These are phyloP conservation scores for Coprinopsis sp. DNA, from an alignment of 768 basidiomycete genomes.

Conservation along the genomic window DNA sequence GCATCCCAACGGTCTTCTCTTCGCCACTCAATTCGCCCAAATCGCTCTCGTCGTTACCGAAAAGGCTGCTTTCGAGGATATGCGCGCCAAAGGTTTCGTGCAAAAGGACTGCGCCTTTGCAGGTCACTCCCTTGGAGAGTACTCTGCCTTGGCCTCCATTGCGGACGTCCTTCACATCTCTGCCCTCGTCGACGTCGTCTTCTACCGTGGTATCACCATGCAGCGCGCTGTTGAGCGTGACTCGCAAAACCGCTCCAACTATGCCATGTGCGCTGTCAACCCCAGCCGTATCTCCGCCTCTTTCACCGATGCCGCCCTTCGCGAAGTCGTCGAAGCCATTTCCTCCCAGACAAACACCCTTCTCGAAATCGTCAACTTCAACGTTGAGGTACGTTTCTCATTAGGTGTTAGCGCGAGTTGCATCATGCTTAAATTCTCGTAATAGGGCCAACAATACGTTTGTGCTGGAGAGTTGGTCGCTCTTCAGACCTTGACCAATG, in stretches of 20 bases:
- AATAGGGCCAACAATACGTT: conserved; percentile 97
- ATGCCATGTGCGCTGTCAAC: conserved; percentile 99
- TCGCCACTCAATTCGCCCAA: conserved; percentile 98
- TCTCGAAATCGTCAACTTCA: conserved; percentile 98
- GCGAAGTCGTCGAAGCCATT: conserved; percentile 94
- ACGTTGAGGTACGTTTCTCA: conserved; percentile 64
- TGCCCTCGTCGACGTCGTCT: conserved; percentile 94
- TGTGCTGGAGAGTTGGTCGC: conserved; percentile 95
- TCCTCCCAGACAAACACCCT: conserved; percentile 70
- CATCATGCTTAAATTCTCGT: conserved; percentile 8
- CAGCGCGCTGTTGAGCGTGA: conserved; percentile 98
- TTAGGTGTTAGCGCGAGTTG: background rate
- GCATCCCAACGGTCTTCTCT: conserved; percentile 91
- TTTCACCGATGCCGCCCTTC: conserved; percentile 92
- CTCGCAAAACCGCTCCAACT: conserved; percentile 86
- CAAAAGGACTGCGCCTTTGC: conserved; percentile 92
- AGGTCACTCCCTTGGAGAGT: conserved; percentile 97
- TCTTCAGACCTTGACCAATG: conserved; percentile 91
- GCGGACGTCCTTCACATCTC: conserved; percentile 95
- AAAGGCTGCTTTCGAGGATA: conserved; percentile 97
- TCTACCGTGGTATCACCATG: conserved; percentile 99
- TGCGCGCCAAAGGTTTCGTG: conserved; percentile 93
- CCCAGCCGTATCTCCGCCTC: conserved; percentile 91
- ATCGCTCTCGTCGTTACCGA: conserved; percentile 98
- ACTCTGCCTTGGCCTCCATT: conserved; percentile 96